Base-by-base conservation (phyloP, 1,284 basidiomycete species). In the Ganoderma lingzhi region DNA sequence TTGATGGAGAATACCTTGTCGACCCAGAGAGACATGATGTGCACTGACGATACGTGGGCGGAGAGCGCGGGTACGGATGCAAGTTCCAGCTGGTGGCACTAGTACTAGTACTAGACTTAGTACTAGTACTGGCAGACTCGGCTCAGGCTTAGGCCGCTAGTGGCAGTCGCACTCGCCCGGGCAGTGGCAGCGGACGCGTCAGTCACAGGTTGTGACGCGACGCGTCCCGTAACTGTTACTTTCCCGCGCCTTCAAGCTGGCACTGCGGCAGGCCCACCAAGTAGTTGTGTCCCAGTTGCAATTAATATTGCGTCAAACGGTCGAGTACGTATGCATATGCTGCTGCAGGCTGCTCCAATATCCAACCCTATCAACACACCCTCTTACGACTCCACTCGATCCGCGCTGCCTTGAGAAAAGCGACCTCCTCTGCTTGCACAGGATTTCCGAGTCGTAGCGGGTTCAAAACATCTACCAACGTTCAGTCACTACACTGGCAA, bases 21-120 rank as follows among this genome's bases (percentile, higher is more conserved):
- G 23, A 96, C 95, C 94, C 94, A 96, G 71, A 96, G 90, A 73
- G 94, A 93, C 95, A 96, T 96, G 19, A 4, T n/a, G n/a, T 28
- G 59, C 14, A 23, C 23, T n/a, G 39, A 30, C 0, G 15, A 28
- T 28, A 10, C n/a, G 19, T 23, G n/a, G 23, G 19, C 3, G 19
- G n/a, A 23, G 39, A 15, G 6, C 12, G 23, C 1, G 8, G 23
- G 0, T 15, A 28, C 12, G 15, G 28, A 30, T 14, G 23, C 23
- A 23, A 23, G 23, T 23, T 23, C 23, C 23, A 23, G 23, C 23
- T 23, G 23, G 23, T 23, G 23, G 23, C 23, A 23, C 23, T 23
- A 23, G 23, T 23, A 23, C 23, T 23, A 23, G 23, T 23, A 23
- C 23, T 23, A 23, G 23, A n/a, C n/a, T n/a, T 23, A 23, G 23